These are phyloP conservation scores for Chlamydomonas sphaeroides DNA, from an alignment of 139 green algal genomes.

Conservation along the genomic window DNA sequence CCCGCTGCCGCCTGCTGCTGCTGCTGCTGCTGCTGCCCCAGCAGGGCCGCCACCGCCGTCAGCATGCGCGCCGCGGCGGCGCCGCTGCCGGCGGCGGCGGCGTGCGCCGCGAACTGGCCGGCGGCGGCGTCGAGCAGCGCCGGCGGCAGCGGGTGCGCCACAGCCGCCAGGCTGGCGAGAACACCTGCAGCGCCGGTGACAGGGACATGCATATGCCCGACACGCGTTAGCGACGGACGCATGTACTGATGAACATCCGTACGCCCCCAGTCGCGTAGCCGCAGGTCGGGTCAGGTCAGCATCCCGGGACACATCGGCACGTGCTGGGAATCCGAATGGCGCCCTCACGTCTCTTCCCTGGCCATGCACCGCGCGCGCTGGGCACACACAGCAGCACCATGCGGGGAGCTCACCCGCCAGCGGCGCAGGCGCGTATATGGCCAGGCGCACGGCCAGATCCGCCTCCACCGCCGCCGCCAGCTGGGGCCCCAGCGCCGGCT, in stretches of 20 bases:
- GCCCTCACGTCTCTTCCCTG: too few relatives aligned
- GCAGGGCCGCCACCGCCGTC: neutral
- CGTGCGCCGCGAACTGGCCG: neutral
- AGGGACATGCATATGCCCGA: too few relatives aligned
- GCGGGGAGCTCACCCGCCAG: conserved; percentile 17
- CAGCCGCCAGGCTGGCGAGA: neutral
- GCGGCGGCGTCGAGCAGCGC: conserved; percentile 22
- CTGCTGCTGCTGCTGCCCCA: neutral
- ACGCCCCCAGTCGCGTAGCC: too few relatives aligned
- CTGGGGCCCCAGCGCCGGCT: neutral
- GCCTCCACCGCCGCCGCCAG: neutral
- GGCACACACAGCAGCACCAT: too few relatives aligned
- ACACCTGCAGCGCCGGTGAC: neutral
- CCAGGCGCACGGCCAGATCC: neutral
- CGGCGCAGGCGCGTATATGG: conserved; percentile 19
- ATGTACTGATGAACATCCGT: too few relatives aligned
- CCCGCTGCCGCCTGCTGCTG: neutral
- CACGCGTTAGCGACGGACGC: too few relatives aligned
- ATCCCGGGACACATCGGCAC: too few relatives aligned
- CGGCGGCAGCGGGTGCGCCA: neutral
- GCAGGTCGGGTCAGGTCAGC: too few relatives aligned
- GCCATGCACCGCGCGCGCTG: too few relatives aligned
- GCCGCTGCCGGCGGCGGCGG: neutral
- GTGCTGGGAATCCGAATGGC: too few relatives aligned
- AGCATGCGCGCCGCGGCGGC: conserved; percentile 15